Evolutionary conservation across 192 early-diverging fungal genomes (phyloP).

Genomic region (Coemansia sp.): DNA sequence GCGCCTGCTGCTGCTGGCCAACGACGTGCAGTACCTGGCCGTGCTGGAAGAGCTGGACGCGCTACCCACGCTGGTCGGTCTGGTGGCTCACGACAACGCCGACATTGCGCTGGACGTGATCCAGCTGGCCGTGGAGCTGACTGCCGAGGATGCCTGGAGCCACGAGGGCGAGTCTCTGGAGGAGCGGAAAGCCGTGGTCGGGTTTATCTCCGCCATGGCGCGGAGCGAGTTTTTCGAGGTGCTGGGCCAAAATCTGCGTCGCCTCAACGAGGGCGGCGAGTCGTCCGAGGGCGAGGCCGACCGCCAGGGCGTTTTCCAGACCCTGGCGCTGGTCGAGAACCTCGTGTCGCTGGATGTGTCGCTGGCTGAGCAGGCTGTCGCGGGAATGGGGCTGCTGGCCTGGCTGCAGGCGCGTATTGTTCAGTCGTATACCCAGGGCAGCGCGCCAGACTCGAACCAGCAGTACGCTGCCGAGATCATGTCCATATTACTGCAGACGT

Average conservation of each 20-base stretch:
- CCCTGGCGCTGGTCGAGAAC: constrained; percentile 82
- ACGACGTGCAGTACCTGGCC: constrained; percentile 71
- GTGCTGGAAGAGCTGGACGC: constrained; percentile 67
- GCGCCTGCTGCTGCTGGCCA: constrained; percentile 66
- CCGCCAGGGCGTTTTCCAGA: constrained; percentile 80
- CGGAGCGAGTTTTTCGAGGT: constrained; percentile 67
- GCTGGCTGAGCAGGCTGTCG: constrained; percentile 62
- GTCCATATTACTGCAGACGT: constrained; percentile 77
- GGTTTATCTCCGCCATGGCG: constrained; percentile 66
- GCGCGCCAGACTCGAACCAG: constrained; percentile 64
- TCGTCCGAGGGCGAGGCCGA: constrained; percentile 61
- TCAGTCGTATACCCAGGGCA: not conserved
- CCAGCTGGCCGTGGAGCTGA: constrained; percentile 84
- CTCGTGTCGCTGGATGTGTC: constrained; percentile 68
- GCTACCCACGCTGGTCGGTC: constrained; percentile 60
- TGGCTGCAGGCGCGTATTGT: constrained; percentile 71
- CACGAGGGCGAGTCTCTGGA: constrained; percentile 57
- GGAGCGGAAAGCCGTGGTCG: constrained; percentile 54
- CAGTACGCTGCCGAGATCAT: constrained; percentile 84
- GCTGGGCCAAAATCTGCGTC: constrained; percentile 72
- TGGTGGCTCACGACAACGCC: constrained; percentile 89
- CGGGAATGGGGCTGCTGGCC: constrained; percentile 60
- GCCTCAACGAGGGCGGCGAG: constrained; percentile 66
- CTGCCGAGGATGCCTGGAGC: constrained; percentile 81
- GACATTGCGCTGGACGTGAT: constrained; percentile 86